Evolutionary conservation across 192 early-diverging fungal species (phyloP).

Genomic region (Podila verticillata): DNA sequence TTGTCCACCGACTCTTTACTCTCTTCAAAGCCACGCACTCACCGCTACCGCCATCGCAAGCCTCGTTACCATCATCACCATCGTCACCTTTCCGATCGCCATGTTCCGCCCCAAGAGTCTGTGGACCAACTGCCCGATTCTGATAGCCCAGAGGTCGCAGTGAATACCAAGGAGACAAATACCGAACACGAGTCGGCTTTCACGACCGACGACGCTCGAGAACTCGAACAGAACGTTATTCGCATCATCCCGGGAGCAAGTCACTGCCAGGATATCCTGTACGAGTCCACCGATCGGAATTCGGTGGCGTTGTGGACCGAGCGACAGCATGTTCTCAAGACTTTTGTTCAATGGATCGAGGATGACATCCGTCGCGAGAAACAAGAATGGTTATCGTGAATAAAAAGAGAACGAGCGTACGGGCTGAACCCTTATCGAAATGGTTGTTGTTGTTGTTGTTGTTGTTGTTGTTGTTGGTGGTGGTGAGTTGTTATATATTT

Average conservation of each 20-base stretch:
- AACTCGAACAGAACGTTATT: conserved; percentile 12
- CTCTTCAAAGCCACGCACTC: background rate
- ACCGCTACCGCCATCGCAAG: background rate
- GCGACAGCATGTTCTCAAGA: conserved; percentile 28
- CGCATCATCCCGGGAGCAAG: conserved; percentile 37
- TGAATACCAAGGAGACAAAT: background rate
- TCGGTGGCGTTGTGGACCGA: conserved; percentile 24
- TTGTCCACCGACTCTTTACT: no score
- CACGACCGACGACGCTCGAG: background rate
- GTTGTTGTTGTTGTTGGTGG: no score
- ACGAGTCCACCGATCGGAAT: conserved; percentile 26
- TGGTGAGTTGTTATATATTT: no score
- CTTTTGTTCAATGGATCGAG: conserved; percentile 48
- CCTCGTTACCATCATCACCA: background rate
- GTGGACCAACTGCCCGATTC: no score
- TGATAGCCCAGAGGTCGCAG: background rate
- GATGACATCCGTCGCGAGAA: conserved; percentile 12
- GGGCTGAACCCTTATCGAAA: no score
- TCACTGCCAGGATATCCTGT: conserved; percentile 45
- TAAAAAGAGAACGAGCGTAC: background rate
- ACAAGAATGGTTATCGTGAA: background rate
- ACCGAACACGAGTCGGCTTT: background rate
- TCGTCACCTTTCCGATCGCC: background rate
- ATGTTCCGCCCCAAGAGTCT: background rate
- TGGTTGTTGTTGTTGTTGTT: no score